These are phyloP conservation scores for Trichophyton rubrum DNA, from an alignment of 2,329 filamentous ascomycete genomes.

Conservation along the genomic window DNA sequence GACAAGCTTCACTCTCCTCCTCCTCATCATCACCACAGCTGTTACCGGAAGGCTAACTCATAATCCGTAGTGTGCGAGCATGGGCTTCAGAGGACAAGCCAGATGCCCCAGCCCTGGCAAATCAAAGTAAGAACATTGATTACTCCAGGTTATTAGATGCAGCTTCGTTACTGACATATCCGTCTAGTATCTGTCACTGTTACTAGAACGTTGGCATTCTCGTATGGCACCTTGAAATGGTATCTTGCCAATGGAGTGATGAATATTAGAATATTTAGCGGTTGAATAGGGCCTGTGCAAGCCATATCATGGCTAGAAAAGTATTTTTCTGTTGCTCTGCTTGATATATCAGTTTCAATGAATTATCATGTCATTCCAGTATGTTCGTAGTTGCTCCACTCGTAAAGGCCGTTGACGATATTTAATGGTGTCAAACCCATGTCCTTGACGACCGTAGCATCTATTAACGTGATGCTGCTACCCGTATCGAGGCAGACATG, in stretches of 20 bases:
- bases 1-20: neutral
- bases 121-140: neutral
- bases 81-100: neutral
- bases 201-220: neutral
- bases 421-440: no score
- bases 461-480: no score
- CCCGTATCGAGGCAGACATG: no score
- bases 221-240: neutral
- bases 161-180: neutral
- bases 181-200: neutral
- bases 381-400: neutral
- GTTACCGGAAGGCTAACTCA: neutral
- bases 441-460: no score
- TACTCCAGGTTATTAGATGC: neutral
- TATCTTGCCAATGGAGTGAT: neutral
- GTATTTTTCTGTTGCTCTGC: no score
- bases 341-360: neutral
- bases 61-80: neutral
- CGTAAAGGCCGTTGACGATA: neutral
- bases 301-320: no score
- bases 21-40: no score
- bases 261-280: neutral
- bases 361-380: neutral
- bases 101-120: neutral
- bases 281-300: no score